Evolutionary conservation across 2,329 filamentous ascomycete species (phyloP), one percentile per base, ranked within the genome.

Genomic region (Lasiodiplodia hormozganensis): DNA sequence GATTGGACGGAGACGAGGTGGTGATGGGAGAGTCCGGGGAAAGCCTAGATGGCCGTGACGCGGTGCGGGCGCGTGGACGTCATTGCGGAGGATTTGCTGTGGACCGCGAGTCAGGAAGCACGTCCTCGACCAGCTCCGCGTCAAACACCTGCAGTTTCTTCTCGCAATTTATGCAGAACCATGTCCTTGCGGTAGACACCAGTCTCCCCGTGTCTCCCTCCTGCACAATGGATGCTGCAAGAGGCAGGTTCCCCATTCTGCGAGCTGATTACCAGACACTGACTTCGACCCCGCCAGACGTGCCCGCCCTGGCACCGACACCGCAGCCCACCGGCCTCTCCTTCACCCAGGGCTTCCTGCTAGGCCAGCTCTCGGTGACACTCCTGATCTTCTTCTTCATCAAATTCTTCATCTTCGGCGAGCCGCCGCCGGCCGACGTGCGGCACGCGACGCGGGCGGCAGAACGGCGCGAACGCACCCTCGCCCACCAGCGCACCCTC

Each of bases 371-470:
- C 64, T 97, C 94, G 2, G 92, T 99, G 56, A 92, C 97, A 16
- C 84, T 98, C 28, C 86, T 99, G 49, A 89, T 99, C 70, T 94
- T 94, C 72, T 93, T 92, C 73, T 98, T 99, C 82, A 98, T 99
- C 81, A 97, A 97, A 79, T 99, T 97, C 88, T 99, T 99, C 87
- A 98, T 99, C 77, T 98, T 99, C 77, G 96, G 96, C 74, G 96
- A 98, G 77, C 89, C 93, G 5, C 93, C 94, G 0, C 93, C 92
- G 1, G 86, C 93, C 70, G 94, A 97, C 71, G 89, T 91, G 67
- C 92, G 91, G 23, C 92, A 93, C 14, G 86, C 92, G 8, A 84
- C 91, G 53, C 89, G 92, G 72, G 92, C 92, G 69, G 90, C 90
- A 12, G 90, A 93, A 73, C 88, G 92, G 31, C 88, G 90, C 69